Evolutionary conservation across 139 green algal species (phyloP), one percentile per base, ranked within the genome.

Genomic region (Chlorella sp.): DNA sequence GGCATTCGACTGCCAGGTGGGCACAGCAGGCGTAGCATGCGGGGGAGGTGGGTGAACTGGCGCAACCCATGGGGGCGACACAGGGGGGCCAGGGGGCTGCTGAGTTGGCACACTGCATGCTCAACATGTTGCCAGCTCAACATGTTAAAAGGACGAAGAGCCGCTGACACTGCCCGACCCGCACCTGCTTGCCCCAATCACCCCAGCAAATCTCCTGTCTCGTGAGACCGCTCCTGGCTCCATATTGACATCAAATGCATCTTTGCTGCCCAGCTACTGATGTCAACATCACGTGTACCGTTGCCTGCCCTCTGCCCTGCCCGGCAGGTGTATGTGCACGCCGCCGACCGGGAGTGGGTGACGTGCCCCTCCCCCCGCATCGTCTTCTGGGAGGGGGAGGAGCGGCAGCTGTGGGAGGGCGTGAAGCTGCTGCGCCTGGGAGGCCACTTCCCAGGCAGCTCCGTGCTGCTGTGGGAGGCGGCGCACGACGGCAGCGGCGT

Each of bases 381-480:
- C 22, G 37, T 60, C 57, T 83, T 88, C 30, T 92, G 90, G 90
- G 11, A 71, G 15, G 82, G 88, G 22, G 87, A 92, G 9, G 28
- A 71, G 48, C 28, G 60, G 61, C 26, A 88, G 80, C 81, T 91
- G 79, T 64, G 71, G 78, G 28, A 53, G 15, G 87, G 87, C 37
- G 11, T 37, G 22, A 80, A 36, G 3, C n/a, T 81, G 34, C 37
- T 90, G 60, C 42, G 79, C 28, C 57, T 93, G n/a, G 91, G 91
- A 15, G 91, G 91, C 12, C 91, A 93, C 89, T 93, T 93, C 86
- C 90, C 91, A 14, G 91, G 91, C 60, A 91, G 88, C 81, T 85
- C 40, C 15, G 81, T 91, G 60, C 68, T 91, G 88, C 88, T 75
- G 37, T 88, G 81, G 66, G 40, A 40, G 28, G 26, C 26, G 11